Base-by-base conservation (phyloP, 1,284 basidiomycete species). In the Taiwanofungus camphoratus region DNA sequence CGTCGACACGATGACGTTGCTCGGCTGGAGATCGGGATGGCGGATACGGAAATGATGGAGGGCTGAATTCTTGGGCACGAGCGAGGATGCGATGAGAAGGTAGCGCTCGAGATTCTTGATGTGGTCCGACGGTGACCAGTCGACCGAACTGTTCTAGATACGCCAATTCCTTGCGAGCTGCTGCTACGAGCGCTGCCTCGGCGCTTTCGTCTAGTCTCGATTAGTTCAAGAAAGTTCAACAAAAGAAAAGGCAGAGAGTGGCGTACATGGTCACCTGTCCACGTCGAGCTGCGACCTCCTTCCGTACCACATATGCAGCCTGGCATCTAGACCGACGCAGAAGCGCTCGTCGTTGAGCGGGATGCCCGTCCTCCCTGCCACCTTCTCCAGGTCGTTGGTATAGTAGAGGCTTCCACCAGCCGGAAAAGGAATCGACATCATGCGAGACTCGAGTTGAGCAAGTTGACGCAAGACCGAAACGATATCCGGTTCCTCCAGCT, bases 341-440 rank as follows among this genome's bases (percentile, higher is more conserved):
- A 75, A 75, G 35, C 58, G 62, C 58, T 63, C 50, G 60, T 65
- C 66, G 35, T 68, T 45, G 8, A 67, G 59, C 43, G 63, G 56
- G 45, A 70, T 63, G 49, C 53, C 63, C 42, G 52, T n/a, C 40
- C 52, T 53, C 44, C 59, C 58, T 12, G 60, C 50, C 27, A 64
- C 51, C 47, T 66, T 66, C 58, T 69, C 54, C 55, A 71, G 37
- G 56, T 76, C 71, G 3, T 65, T 12, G 7, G 65, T 36, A 46
- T 65, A 76, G 61, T 77, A 76, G 3, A 76, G 61, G 61, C 73
- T 75, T 62, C 73, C 69, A 33, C 73, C 69, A 61, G 70, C 71
- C 12, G 71, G 73, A 46, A 77, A 76, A 52, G 65, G 2, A 45
- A 72, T 65, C 31, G 68, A 68, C 73, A 76, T 75, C 60, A 76